A percentile compares a stretch with the other conserved stretches of the same genome.
phyloP scores from a whole-genome alignment of 2,329 filamentous ascomycete species.

The Ceratocystis alfenasii region DNA sequence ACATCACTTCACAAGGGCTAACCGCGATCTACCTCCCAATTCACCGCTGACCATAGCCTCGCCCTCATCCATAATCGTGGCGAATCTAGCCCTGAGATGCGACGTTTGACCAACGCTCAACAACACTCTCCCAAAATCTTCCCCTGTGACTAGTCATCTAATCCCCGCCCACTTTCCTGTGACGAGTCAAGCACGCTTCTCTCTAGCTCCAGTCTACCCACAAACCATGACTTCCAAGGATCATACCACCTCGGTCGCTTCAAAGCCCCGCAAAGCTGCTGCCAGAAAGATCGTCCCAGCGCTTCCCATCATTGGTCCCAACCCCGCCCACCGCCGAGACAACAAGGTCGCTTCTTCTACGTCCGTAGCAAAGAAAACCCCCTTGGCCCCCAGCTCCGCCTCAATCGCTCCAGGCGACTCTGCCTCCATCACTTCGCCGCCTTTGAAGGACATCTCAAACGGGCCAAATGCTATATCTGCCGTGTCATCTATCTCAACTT shows the following conservation, averaged over 20 bases:
- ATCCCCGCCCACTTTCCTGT: not conserved
- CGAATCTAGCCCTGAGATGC: slow-evolving; percentile 21
- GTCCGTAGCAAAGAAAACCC: not conserved
- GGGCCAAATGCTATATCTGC: not conserved
- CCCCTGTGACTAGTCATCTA: slow-evolving; percentile 18
- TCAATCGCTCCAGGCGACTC: not conserved
- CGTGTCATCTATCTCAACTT: not conserved
- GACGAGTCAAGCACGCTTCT: slow-evolving; percentile 9
- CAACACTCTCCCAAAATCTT: slow-evolving; percentile 13
- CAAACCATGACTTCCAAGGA: slow-evolving; percentile 16
- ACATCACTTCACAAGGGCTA: not conserved
- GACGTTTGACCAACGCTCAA: slow-evolving; percentile 18
- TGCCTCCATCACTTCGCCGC: not conserved
- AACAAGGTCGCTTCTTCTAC: slow-evolving; percentile 1
- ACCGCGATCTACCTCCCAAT: not conserved
- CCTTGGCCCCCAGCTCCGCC: not conserved
- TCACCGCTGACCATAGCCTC: not conserved
- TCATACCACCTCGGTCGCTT: not conserved
- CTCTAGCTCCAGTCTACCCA: not conserved
- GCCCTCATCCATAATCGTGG: slow-evolving; percentile 4
- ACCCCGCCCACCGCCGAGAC: slow-evolving; percentile 4
- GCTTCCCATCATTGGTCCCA: slow-evolving; percentile 14
- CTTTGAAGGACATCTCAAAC: not conserved
- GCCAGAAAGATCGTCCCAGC: slow-evolving; percentile 12
- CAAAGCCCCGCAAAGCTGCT: slow-evolving; percentile 5